Conservation (phyloP, 1,139 yeast species). For the Protomyces lactucae-debilis region DNA sequence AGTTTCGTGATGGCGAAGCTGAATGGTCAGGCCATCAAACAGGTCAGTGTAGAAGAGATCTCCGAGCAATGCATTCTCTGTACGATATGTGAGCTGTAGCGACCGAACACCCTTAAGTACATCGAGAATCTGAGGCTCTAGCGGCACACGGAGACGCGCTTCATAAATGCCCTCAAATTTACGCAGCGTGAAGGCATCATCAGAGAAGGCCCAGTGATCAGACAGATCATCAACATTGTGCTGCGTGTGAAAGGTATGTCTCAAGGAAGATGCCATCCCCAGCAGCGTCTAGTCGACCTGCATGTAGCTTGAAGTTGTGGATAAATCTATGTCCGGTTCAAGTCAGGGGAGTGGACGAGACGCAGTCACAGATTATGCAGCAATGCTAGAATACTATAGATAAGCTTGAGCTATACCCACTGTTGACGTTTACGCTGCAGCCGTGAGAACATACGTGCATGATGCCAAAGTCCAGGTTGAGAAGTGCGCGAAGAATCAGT, state of each 20-base stretch:
- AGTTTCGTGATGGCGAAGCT: not conserved
- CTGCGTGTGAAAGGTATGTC: conserved; percentile 7
- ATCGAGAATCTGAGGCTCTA: not conserved
- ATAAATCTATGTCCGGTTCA: no score
- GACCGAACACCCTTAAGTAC: not conserved
- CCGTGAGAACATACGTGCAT: no score
- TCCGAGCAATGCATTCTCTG: not conserved
- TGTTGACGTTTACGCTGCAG: no score
- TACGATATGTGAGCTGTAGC: not conserved
- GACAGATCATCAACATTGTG: not conserved
- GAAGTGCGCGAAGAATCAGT: no score
- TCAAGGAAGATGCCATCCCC: not conserved
- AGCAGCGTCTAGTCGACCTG: not conserved
- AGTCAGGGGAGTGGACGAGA: no score
- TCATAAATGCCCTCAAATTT: conserved; percentile 1
- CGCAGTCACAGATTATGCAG: no score
- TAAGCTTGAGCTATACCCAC: no score
- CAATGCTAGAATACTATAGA: no score
- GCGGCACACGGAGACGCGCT: not conserved
- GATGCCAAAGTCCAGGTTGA: no score
- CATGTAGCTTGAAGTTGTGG: no score
- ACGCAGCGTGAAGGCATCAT: not conserved
- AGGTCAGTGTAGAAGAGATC: conserved; percentile 13
- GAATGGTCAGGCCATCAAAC: conserved; percentile 3
- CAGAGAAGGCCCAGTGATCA: conserved; percentile 1